Evolutionary conservation across 83 land plant species (phyloP), one percentile per base, ranked within the genome.

Genomic region (Picea abies): DNA sequence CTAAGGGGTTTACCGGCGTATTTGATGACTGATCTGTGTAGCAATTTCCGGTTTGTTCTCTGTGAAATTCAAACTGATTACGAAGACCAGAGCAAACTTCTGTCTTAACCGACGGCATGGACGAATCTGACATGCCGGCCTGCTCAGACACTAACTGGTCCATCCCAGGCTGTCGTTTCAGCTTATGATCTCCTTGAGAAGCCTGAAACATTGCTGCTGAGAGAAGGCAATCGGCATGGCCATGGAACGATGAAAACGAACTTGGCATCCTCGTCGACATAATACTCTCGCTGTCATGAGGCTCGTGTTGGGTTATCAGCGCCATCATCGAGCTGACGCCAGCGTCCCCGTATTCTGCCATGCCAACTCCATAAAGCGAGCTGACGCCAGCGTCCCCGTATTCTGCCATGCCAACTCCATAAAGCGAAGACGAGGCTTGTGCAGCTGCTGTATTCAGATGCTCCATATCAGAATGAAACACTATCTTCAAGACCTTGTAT

Each of bases 291-390:
- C 14, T 52, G 11, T 52, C 14, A 11, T 52, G 23, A 65, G 11
- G 25, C 20, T 19, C 25, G 6, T 56, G 63, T 29, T 78, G 80
- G 19, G n/a, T 23, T 4, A 78, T 60, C 3, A 77, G 35, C 79
- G 63, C 79, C 80, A 78, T 78, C 80, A 78, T 60, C 12, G 63
- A 25, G 32, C 63, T 78, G 7, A 16, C 80, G 37, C 80, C 32
- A 52, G 26, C 68, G 7, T 58, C 80, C 29, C 41, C 80, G 37
- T 78, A 78, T 20, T 78, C 80, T 1, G 26, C 63, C 39, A 78
- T 17, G 64, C 17, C 14, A 58, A 78, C 16, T 47, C 23, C 25
- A 52, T 52, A 52, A 52, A 52, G 56, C 58, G 78, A 77, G 32
- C 63, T 78, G 7, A 16, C 80, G 37, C 80, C 32, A 52, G 26